These are phyloP conservation scores for Pochonia chlamydosporia DNA, from an alignment of 2,329 filamentous ascomycete genomes.

Conservation along the genomic window DNA sequence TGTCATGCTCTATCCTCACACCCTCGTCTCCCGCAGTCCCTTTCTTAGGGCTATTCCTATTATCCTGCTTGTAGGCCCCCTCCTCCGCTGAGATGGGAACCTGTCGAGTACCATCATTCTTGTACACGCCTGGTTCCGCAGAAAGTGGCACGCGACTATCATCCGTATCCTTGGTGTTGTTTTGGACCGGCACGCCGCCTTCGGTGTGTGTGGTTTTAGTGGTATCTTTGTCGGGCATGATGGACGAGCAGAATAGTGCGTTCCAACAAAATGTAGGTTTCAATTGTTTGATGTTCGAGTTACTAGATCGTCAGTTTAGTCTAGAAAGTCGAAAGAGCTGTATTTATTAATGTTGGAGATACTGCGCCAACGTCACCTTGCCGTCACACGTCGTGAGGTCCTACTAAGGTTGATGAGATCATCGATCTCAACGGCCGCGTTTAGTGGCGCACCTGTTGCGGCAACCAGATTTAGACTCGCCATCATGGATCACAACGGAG, in stretches of 20 bases:
- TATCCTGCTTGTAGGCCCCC: constrained; percentile 5
- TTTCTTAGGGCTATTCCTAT: constrained; percentile 5
- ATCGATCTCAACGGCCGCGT: no score
- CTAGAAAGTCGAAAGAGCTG: no score
- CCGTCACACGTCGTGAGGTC: not conserved
- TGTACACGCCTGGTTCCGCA: constrained; percentile 3
- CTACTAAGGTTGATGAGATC: no score
- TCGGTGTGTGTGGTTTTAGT: not conserved
- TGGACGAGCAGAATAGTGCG: not conserved
- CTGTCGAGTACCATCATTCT: not conserved
- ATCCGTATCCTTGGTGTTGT: not conserved
- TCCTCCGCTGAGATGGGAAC: constrained; percentile 8
- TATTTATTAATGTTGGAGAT: not conserved
- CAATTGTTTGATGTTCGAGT: no score
- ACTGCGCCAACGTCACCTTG: not conserved
- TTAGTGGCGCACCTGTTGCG: no score
- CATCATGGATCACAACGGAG: no score
- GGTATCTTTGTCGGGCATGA: not conserved
- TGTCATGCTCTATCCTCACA: not conserved
- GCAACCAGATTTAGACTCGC: no score
- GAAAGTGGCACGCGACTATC: not conserved
- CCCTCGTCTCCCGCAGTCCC: constrained; percentile 6
- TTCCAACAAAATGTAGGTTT: no score
- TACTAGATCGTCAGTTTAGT: no score
- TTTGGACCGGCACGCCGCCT: not conserved